Conservation (phyloP, 805 yeast species). For the Pichia scutulata region DNA sequence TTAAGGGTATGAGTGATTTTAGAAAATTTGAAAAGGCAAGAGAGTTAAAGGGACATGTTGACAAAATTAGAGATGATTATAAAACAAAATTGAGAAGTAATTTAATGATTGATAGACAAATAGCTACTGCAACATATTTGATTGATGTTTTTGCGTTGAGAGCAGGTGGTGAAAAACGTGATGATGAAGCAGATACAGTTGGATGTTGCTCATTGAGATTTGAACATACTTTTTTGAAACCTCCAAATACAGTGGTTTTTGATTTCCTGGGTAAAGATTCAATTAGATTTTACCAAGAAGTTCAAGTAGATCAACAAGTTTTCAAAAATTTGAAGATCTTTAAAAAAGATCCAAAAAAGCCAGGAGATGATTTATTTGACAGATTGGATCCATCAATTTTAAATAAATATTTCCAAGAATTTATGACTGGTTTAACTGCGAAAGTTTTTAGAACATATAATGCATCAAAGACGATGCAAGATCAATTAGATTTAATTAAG, state of each 20-base stretch:
- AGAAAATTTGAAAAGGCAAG: slow-evolving; percentile 93
- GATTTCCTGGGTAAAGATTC: slow-evolving; percentile 96
- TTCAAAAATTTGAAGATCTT: slow-evolving; percentile 82
- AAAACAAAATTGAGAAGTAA: slow-evolving; percentile 58
- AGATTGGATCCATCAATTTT: slow-evolving; percentile 75
- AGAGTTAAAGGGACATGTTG: slow-evolving; percentile 67
- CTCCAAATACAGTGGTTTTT: slow-evolving; percentile 79
- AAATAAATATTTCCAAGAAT: slow-evolving; percentile 80
- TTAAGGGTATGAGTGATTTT: slow-evolving; percentile 86
- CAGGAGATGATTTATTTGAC: slow-evolving; percentile 91
- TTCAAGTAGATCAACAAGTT: slow-evolving; percentile 85
- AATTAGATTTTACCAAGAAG: slow-evolving; percentile 85
- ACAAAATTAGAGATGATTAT: slow-evolving; percentile 68
- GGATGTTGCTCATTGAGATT: slow-evolving; percentile 93
- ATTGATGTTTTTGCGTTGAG: slow-evolving; percentile 90
- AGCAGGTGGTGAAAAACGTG: slow-evolving; percentile 97
- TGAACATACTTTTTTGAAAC: slow-evolving; percentile 80
- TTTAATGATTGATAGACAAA: slow-evolving; percentile 78
- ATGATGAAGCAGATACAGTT: slow-evolving; percentile 96
- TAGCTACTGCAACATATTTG: slow-evolving; percentile 88
- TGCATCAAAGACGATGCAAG: slow-evolving; percentile 96
- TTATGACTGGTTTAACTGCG: slow-evolving; percentile 91
- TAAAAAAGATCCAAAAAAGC: slow-evolving; percentile 80
- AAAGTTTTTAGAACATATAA: slow-evolving; percentile 96
- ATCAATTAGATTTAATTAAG: slow-evolving; percentile 77